Evolutionary conservation across 2,329 filamentous ascomycete species (phyloP).

Genomic region (Diaporthe capsici): DNA sequence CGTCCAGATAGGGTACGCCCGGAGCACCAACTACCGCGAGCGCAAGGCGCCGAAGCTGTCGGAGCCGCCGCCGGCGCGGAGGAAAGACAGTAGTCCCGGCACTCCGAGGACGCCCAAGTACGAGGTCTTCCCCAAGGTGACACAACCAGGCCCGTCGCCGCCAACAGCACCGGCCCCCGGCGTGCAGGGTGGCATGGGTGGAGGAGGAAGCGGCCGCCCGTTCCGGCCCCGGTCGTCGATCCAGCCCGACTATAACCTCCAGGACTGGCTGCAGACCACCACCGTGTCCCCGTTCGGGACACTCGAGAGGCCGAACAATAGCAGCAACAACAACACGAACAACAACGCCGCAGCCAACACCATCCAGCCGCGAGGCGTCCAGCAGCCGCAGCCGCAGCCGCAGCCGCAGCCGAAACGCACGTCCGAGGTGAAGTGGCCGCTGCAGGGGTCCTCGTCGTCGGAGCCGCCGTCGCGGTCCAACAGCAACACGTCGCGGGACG

Average conservation of each 20-base stretch:
- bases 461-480: conserved; percentile 22
- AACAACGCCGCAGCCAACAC: neutral
- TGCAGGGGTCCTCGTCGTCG: conserved; percentile 23
- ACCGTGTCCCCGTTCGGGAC: conserved; percentile 54
- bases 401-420: conserved; percentile 9
- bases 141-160: conserved; percentile 17
- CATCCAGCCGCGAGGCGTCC: neutral
- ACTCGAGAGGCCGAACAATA: conserved; percentile 41
- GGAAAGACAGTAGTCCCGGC: neutral
- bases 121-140: conserved; percentile 35
- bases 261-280: conserved; percentile 52
- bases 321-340: neutral
- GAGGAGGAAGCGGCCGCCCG: conserved; percentile 38
- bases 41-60: conserved; percentile 29
- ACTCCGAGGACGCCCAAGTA: conserved; percentile 27
- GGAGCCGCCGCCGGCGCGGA: conserved; percentile 38
- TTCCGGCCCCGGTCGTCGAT: conserved; percentile 37
- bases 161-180: conserved; percentile 20
- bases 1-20: conserved; percentile 44
- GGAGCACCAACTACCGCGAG: conserved; percentile 41
- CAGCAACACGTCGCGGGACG: conserved; percentile 28
- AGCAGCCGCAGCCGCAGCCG: neutral
- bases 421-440: conserved; percentile 38
- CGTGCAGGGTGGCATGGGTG: neutral
- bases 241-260: conserved; percentile 46